phyloP scores from a whole-genome alignment of 495 filamentous ascomycete species.

The Clavariopsis aquatica region DNA sequence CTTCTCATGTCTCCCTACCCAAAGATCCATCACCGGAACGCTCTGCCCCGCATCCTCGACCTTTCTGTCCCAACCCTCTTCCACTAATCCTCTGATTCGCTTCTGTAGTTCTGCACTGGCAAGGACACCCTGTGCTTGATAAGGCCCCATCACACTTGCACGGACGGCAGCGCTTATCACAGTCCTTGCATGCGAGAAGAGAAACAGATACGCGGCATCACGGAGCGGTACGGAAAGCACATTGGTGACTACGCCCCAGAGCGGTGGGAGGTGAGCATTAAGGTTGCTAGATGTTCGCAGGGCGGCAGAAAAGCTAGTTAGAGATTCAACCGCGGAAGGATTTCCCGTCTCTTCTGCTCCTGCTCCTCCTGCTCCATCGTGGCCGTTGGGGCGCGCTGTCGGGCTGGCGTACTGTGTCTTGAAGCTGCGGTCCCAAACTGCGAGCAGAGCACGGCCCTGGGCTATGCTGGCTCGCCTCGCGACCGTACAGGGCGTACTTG shows the following conservation, averaged over 20 bases:
- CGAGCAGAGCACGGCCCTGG: conserved; percentile 81
- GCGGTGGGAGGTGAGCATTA: conserved; percentile 70
- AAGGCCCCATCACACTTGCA: conserved; percentile 86
- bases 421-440: conserved; percentile 85
- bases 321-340: conserved; percentile 8
- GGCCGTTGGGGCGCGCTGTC: neutral
- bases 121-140: conserved; percentile 82
- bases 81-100: conserved; percentile 62
- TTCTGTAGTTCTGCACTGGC: conserved; percentile 64
- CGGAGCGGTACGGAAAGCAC: conserved; percentile 61
- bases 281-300: conserved; percentile 22
- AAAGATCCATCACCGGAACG: conserved; percentile 86
- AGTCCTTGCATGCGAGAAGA: conserved; percentile 86
- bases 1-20: conserved; percentile 92
- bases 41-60: conserved; percentile 83
- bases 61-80: conserved; percentile 56
- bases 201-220: conserved; percentile 80
- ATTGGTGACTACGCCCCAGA: conserved; percentile 73
- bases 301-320: conserved; percentile 32
- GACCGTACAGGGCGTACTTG: conserved; percentile 81
- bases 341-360: neutral
- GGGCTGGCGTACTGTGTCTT: conserved; percentile 12
- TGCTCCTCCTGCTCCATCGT: neutral
- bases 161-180: conserved; percentile 86
- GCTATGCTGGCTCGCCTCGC: conserved; percentile 78